phyloP scores from a whole-genome alignment of 495 filamentous ascomycete species.

The Penicillium paradoxum region DNA sequence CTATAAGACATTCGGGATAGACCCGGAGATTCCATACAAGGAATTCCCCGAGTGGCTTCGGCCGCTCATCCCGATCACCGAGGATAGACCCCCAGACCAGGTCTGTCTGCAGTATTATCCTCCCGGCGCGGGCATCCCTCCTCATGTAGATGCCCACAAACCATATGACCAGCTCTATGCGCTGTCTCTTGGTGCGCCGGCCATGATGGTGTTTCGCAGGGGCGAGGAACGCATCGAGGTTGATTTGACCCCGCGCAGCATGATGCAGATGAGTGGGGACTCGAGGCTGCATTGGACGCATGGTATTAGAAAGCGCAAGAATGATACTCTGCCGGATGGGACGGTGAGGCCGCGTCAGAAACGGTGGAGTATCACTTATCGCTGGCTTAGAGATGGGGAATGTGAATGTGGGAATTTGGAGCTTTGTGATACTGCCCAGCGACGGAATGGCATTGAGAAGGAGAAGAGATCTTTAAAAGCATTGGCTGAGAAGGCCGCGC shows the following conservation, averaged over 20 bases:
- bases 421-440: slow-evolving; percentile 35
- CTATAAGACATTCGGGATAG: slow-evolving; percentile 40
- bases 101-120: slow-evolving; percentile 43
- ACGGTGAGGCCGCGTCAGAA: slow-evolving; percentile 25
- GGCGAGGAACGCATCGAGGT: slow-evolving; percentile 30
- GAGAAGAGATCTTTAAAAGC: slow-evolving; percentile 34
- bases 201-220: slow-evolving; percentile 32
- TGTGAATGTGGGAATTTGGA: slow-evolving; percentile 39
- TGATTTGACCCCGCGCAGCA: slow-evolving; percentile 31
- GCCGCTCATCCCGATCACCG: slow-evolving; percentile 34
- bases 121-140: slow-evolving; percentile 38
- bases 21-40: slow-evolving; percentile 35
- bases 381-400: slow-evolving; percentile 34
- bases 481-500: slow-evolving; percentile 11
- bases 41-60: slow-evolving; percentile 37
- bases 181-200: slow-evolving; percentile 33
- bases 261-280: slow-evolving; percentile 37
- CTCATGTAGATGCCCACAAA: slow-evolving; percentile 36
- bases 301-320: slow-evolving; percentile 41
- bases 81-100: slow-evolving; percentile 35
- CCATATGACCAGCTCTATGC: slow-evolving; percentile 41
- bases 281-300: slow-evolving; percentile 41
- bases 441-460: slow-evolving; percentile 32
- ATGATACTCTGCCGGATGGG: slow-evolving; percentile 30
- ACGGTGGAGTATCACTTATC: slow-evolving; percentile 41